Conservation (phyloP, 2,329 filamentous ascomycete species). For the Pseudocercospora pini-densiflorae region DNA sequence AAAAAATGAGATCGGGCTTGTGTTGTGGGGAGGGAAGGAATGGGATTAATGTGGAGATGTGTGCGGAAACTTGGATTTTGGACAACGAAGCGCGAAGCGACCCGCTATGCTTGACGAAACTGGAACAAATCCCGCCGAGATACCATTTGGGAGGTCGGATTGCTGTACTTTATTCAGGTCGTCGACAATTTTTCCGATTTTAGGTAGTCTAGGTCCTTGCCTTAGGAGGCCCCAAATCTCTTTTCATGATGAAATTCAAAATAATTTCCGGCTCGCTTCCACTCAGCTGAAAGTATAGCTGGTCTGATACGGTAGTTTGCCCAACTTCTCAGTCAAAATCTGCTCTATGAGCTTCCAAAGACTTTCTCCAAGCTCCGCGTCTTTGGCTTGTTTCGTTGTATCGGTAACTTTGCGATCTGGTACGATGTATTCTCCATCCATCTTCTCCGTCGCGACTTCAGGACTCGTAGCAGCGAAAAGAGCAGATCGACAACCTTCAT, state of each 20-base stretch:
- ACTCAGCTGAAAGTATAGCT: conserved; percentile 12
- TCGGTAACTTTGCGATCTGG: conserved; percentile 55
- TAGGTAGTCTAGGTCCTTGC: conserved; percentile 16
- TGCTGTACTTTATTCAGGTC: background rate
- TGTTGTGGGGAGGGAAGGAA: background rate
- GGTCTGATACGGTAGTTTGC: conserved; percentile 24
- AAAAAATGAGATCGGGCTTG: background rate
- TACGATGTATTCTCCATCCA: conserved; percentile 56
- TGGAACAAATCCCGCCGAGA: background rate
- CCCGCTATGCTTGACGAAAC: background rate
- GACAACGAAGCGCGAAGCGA: background rate
- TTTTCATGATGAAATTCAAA: background rate
- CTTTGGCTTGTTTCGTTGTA: conserved; percentile 48
- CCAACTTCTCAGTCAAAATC: conserved; percentile 50
- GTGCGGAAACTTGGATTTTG: background rate
- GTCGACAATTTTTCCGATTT: background rate
- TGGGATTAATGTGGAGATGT: conserved; percentile 4
- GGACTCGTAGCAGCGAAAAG: conserved; percentile 55
- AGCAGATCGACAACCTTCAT: conserved; percentile 53
- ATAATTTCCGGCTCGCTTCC: background rate
- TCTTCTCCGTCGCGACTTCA: conserved; percentile 48
- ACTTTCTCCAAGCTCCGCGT: conserved; percentile 49
- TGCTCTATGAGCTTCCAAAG: conserved; percentile 53
- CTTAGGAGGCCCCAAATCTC: background rate
- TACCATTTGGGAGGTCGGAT: conserved; percentile 7